Evolutionary conservation across 495 filamentous ascomycete genomes (phyloP), one percentile per base, ranked within the genome.

Genomic region (Umbilicaria muhlenbergii): DNA sequence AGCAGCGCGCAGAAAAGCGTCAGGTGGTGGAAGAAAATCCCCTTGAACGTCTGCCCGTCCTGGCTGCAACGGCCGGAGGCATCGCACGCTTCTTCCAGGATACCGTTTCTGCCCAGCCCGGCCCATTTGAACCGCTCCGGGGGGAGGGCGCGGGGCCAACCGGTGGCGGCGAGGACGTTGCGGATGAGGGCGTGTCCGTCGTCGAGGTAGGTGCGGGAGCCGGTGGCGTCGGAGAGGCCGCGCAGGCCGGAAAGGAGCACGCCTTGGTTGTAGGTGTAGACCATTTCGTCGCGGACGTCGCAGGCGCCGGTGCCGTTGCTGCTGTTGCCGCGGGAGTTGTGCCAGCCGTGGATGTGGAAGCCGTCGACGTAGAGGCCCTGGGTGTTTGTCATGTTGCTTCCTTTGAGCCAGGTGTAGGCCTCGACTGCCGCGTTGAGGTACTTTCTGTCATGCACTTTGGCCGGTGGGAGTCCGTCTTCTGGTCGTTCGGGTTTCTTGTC

Each of bases 241-340:
- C 83, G 75, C 42, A 88, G 67, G 11, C 85, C 89, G 21, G 81
- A 83, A 15, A 98, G 76, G n/a, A 96, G 48, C 12, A 95, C 86
- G 18, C 89, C 89, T 60, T 96, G 89, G 62, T 96, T 96, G 64
- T 96, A 96, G 0, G 88, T 88, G 60, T 91, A 92, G 5, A 94
- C 78, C 78, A 88, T 87, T 41, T 87, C 75, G 58, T 93, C 81
- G 12, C 87, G 72, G 13, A 69, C 57, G 54, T 95, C 85, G 57
- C 86, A 96, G 37, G 74, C 67, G 14, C 61, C 54, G 1, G 69
- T 71, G 35, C 68, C 70, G 10, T 66, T 69, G 38, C 49, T 61
- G 3, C 69, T 71, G 47, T 75, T 73, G 47, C 64, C 64, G 35
- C 67, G 55, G 1, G 58, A 43, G 41, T 63, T 59, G 32, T 58